Conservation (phyloP, 2,329 filamentous ascomycete species). For the Monosporascus sp. region DNA sequence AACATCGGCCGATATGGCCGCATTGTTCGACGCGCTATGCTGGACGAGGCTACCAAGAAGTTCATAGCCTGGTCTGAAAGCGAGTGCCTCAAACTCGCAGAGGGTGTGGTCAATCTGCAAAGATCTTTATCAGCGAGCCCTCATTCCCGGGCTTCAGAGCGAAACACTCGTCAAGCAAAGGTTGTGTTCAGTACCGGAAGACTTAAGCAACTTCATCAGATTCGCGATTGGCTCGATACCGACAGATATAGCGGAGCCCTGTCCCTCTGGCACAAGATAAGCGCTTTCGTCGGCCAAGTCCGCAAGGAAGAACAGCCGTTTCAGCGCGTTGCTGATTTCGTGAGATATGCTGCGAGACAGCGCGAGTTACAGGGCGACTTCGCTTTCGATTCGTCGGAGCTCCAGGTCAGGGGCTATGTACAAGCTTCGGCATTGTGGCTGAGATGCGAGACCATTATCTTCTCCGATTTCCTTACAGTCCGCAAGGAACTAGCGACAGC, state of each 20-base stretch:
- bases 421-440: slow-evolving; percentile 40
- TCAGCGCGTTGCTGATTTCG: slow-evolving; percentile 39
- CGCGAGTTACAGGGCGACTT: slow-evolving; percentile 24
- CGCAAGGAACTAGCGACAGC: slow-evolving; percentile 3
- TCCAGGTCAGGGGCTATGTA: slow-evolving; percentile 33
- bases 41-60: slow-evolving; percentile 61
- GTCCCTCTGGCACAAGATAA: slow-evolving; percentile 13
- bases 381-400: slow-evolving; percentile 28
- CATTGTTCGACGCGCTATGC: slow-evolving; percentile 52
- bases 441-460: slow-evolving; percentile 42
- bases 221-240: slow-evolving; percentile 12
- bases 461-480: slow-evolving; percentile 34
- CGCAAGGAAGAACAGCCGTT: slow-evolving; percentile 44
- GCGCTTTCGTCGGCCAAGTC: slow-evolving; percentile 24
- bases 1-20: slow-evolving; percentile 57
- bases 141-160: not conserved
- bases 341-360: slow-evolving; percentile 33
- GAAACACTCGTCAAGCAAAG: slow-evolving; percentile 2
- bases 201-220: slow-evolving; percentile 8
- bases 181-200: slow-evolving; percentile 3
- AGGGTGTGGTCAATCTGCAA: slow-evolving; percentile 22
- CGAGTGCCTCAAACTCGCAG: slow-evolving; percentile 35
- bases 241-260: slow-evolving; percentile 19
- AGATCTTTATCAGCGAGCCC: not conserved
- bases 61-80: slow-evolving; percentile 52